Evolutionary conservation across 441 rosid species (phyloP), one percentile per base, ranked within the genome.

Genomic region (Lagerstroemia fauriei): DNA sequence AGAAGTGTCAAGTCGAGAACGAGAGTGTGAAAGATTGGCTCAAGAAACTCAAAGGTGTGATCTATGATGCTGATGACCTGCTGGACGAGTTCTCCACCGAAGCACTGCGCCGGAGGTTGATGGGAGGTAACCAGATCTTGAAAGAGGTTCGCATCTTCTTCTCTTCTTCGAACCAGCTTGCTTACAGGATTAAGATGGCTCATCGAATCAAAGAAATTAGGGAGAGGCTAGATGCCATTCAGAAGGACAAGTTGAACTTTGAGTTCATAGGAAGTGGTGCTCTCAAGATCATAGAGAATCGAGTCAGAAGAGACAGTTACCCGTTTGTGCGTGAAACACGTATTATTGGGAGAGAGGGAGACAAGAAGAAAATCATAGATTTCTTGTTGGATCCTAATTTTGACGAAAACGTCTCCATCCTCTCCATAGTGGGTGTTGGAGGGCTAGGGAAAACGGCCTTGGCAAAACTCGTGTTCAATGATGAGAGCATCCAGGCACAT

Each of bases 391-490:
- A 29, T 1, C 34, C 53, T 5, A 20, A 69, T 13, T 20, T 17
- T 22, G 34, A 3, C 20, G 79, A 41, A 11, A 51, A 47, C 2
- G 46, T 79, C n/a, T 27, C 38, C 22, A 70, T 80, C 17, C 69
- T 84, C 63, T 46, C 83, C 12, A 56, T 83, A 27, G 77, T 80
- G 14, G 81, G 82, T 2, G 4, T 75, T 16, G 83, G 80, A 44
- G 83, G 80, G 1, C 20, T 73, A 6, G 85, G 79, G 25, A 78
- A 83, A 18, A 83, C 82, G 13, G 73, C 82, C 4, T 50, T 80
- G 18, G 80, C 80, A 9, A 75, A 16, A 29, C 34, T 80, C 24
- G 72, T 69, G 8, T 75, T 68, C 63, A 69, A 71, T 69, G 85
- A 74, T n/a, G 29, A 20, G 16, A 12, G 31, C 24, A 68, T 61